Evolutionary conservation across 2,329 filamentous ascomycete genomes (phyloP).

Genomic region (Rhynchosporium graminicola): DNA sequence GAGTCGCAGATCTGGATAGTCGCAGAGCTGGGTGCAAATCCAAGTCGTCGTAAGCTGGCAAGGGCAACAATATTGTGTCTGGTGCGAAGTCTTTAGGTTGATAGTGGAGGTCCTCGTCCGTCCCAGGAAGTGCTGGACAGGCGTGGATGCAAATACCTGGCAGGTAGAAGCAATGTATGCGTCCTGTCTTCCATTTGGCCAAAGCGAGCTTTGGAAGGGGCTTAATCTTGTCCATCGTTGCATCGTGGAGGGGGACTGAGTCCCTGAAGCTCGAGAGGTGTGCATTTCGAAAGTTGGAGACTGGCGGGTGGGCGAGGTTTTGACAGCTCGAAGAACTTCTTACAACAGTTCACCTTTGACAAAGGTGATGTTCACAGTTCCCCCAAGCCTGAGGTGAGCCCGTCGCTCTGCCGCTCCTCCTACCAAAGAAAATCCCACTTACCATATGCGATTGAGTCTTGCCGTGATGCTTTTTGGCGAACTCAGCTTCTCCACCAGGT

Average conservation of each 20-base stretch:
- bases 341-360: conserved; percentile 14
- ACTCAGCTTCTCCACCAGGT: conserved; percentile 45
- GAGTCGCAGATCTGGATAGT: not conserved
- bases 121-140: conserved; percentile 14
- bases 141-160: conserved; percentile 27
- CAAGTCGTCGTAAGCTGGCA: not conserved
- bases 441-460: conserved; percentile 87
- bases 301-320: not conserved
- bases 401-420: not conserved
- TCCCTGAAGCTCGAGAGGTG: not conserved
- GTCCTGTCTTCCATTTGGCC: conserved; percentile 10
- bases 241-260: not conserved
- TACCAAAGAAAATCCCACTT: conserved; percentile 47
- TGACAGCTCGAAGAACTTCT: conserved; percentile 12
- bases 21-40: conserved; percentile 15
- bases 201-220: not conserved
- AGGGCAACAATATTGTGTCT: conserved; percentile 5
- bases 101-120: conserved; percentile 18
- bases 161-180: conserved; percentile 24
- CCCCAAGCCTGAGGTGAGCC: conserved; percentile 7
- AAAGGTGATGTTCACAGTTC: not conserved
- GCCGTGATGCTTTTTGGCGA: conserved; percentile 72
- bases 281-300: not conserved
- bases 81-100: conserved; percentile 3
- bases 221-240: not conserved